Evolutionary conservation across 2,329 filamentous ascomycete species (phyloP).

Genomic region (Ambrosiella beaveri): DNA sequence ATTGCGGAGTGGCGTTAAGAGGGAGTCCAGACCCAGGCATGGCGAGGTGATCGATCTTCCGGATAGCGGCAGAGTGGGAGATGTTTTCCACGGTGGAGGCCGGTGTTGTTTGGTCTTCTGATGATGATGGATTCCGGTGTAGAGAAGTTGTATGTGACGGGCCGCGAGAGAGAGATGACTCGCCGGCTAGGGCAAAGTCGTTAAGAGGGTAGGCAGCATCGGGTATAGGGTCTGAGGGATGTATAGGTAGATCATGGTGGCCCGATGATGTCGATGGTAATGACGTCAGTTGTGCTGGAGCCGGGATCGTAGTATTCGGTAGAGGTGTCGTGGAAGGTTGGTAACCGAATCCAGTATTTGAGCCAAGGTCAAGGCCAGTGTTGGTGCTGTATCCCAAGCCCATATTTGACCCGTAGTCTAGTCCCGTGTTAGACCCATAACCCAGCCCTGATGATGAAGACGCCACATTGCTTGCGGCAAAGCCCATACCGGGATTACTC

Average conservation of each 20-base stretch:
- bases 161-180: background rate
- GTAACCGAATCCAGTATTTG: background rate
- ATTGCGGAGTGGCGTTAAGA: constrained; percentile 1
- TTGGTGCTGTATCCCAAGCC: background rate
- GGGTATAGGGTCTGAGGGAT: constrained; percentile 13
- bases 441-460: too few species aligned
- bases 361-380: constrained; percentile 3
- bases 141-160: background rate
- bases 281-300: background rate
- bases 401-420: too few species aligned
- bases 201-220: constrained; percentile 13
- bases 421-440: too few species aligned
- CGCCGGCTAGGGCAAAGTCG: constrained; percentile 4
- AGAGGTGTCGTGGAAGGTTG: background rate
- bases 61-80: background rate
- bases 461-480: too few species aligned
- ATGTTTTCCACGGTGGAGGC: background rate
- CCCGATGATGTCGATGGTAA: background rate
- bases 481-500: too few species aligned
- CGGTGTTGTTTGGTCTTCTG: background rate
- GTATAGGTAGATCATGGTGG: constrained; percentile 8
- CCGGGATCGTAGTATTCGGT: background rate
- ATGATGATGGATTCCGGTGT: background rate
- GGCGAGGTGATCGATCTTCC: constrained; percentile 11
- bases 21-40: constrained; percentile 11